A percentile compares a stretch with the other conserved stretches of the same genome.
These are phyloP conservation scores for Colletotrichum kahawae DNA, from an alignment of 2,329 filamentous ascomycete species.

Conservation along the genomic window DNA sequence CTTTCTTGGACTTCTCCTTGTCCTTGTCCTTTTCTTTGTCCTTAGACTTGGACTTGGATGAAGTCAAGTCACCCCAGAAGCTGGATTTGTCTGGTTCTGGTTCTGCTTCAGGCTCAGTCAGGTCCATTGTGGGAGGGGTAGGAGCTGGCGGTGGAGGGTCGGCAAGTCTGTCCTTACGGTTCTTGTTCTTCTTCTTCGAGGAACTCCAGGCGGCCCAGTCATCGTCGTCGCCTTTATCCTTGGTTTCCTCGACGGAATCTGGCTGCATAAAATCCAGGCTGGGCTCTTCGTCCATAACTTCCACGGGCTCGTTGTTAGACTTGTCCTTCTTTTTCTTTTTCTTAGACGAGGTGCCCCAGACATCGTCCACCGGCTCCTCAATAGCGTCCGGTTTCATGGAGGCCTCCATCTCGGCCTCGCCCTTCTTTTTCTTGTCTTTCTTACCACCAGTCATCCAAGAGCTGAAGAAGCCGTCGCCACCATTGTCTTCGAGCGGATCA, in stretches of 20 bases:
- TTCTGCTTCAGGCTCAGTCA: constrained; percentile 46
- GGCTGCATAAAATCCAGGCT: constrained; percentile 52
- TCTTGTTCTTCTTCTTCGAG: constrained; percentile 50
- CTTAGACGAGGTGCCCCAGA: constrained; percentile 38
- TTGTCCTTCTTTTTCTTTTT: constrained; percentile 61
- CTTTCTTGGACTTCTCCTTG: constrained; percentile 47
- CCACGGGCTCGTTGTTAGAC: constrained; percentile 52
- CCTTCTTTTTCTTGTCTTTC: constrained; percentile 46
- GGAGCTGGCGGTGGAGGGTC: constrained; percentile 52
- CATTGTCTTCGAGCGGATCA: constrained; percentile 35
- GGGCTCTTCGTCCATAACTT: constrained; percentile 48
- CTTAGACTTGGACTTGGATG: constrained; percentile 45
- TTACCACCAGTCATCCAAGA: constrained; percentile 59
- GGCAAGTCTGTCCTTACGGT: constrained; percentile 40
- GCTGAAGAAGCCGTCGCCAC: constrained; percentile 56
- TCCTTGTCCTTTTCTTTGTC: constrained; percentile 48
- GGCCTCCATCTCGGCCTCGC: constrained; percentile 7
- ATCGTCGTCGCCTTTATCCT: constrained; percentile 47
- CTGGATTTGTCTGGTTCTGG: constrained; percentile 29
- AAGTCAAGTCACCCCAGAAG: constrained; percentile 39
- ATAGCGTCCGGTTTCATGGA: constrained; percentile 41
- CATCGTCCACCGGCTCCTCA: constrained; percentile 48
- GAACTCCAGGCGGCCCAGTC: constrained; percentile 47
- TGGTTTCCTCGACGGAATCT: constrained; percentile 48
- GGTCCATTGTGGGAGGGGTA: constrained; percentile 51